Conservation (phyloP, 1,139 yeast genomes). For the Trichomonascaceae sp. region DNA sequence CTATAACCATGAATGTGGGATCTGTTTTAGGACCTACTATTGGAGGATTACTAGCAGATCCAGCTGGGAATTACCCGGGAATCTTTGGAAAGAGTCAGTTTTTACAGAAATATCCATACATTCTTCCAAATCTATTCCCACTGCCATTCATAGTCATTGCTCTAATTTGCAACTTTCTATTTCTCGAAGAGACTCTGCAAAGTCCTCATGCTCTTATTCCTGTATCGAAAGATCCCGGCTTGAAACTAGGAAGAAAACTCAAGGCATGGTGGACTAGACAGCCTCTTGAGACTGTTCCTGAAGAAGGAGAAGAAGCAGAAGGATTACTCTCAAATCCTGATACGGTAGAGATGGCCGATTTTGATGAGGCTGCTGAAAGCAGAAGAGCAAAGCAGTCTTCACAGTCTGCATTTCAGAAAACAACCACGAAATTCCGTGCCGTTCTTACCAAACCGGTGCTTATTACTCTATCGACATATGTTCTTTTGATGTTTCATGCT, state of each 20-base stretch:
- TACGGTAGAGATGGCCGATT: not conserved
- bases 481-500: slow-evolving; percentile 41
- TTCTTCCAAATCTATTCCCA: slow-evolving; percentile 55
- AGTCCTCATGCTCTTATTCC: slow-evolving; percentile 41
- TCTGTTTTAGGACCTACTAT: slow-evolving; percentile 46
- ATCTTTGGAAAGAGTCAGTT: slow-evolving; percentile 24
- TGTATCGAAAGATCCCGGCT: slow-evolving; percentile 44
- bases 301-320: not conserved
- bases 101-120: slow-evolving; percentile 46
- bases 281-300: not conserved
- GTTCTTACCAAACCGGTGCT: slow-evolving; percentile 26
- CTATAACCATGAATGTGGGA: slow-evolving; percentile 54
- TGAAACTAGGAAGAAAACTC: slow-evolving; percentile 23
- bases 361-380: not conserved
- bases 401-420: not conserved
- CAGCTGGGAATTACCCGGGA: slow-evolving; percentile 27
- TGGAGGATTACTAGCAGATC: slow-evolving; percentile 34
- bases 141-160: slow-evolving; percentile 35
- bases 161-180: slow-evolving; percentile 39
- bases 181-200: slow-evolving; percentile 54
- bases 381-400: not conserved
- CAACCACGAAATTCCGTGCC: slow-evolving; percentile 10
- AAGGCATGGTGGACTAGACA: slow-evolving; percentile 7
- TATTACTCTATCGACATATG: slow-evolving; percentile 23
- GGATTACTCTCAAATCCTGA: slow-evolving; percentile 4